A percentile compares a stretch with the other conserved stretches of the same genome.
These are phyloP conservation scores for Ceratocystis destructans DNA, from an alignment of 2,329 filamentous ascomycete species.

Conservation along the genomic window DNA sequence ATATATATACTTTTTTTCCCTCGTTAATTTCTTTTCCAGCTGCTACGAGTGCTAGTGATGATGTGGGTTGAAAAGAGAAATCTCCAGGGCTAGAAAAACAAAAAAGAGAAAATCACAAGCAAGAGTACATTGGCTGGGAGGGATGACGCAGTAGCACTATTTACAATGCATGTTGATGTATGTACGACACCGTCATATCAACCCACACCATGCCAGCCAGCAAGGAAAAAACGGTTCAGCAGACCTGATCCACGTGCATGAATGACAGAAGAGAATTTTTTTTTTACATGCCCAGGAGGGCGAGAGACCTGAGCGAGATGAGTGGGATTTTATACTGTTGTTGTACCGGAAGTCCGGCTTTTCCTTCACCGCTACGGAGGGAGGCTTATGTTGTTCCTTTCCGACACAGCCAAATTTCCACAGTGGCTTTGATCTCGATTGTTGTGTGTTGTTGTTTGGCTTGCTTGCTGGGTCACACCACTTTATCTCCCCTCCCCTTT, in stretches of 20 bases:
- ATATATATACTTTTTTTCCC: neutral
- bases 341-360: neutral
- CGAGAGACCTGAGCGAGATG: neutral
- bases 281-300: neutral
- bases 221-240: neutral
- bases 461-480: neutral
- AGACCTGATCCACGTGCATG: constrained; percentile 3
- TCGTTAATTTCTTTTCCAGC: neutral
- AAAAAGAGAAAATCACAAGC: no score
- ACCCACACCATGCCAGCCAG: neutral
- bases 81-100: neutral
- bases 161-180: neutral
- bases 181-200: neutral
- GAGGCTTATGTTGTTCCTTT: neutral
- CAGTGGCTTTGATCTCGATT: neutral
- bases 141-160: neutral
- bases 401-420: neutral
- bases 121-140: neutral
- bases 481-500: neutral
- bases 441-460: neutral
- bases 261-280: neutral
- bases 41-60: neutral
- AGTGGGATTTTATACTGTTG: neutral
- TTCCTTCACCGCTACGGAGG: neutral
- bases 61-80: no score